Base-by-base conservation (phyloP, 768 basidiomycete species). In the Termitomyces sp. region DNA sequence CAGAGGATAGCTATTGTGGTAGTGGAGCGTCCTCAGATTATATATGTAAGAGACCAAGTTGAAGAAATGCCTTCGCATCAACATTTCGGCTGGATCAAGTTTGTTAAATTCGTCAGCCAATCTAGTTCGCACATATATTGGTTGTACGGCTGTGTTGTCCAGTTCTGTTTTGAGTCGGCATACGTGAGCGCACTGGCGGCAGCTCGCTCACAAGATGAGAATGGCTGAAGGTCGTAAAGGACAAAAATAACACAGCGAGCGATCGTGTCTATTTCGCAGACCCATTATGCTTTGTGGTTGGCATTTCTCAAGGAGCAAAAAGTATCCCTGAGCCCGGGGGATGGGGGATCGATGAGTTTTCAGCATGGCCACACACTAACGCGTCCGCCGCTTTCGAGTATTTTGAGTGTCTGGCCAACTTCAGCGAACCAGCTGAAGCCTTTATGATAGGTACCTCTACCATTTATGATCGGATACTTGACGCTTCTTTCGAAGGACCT, bases 381-480 rank as follows among this genome's bases (percentile, higher is more conserved):
- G n/a, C 62, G 65, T 2, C 74, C 70, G 6, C 77, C 82, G 24
- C 71, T 69, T 56, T 85, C 79, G 35, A 90, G 66, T n/a, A 89
- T 82, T 19, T 69, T 70, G 26, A 82, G 75, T 0, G 79, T 74
- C 67, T 90, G 89, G 0, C 70, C 70, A 6, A 83, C 77, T 62
- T 85, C 82, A 11, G 72, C 75, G 67, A 92, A 91, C 87, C 88
- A 90, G 55, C 81, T 80, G 51, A 83, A 72, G 1, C 89, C 88
- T 65, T 92, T 92, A 12, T 73, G 65, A 45, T 76, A 72, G 4
- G 63, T 55, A 14, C 72, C 70, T 32, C 62, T 59, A 3, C 80
- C 79, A 19, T 59, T 51, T 4, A 65, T 63, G 26, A 80, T 65
- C 4, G 75, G 82, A 62, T 85, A 91, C 63, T 82, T 81, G 28